These are phyloP conservation scores for Candida caryicola DNA, from an alignment of 805 yeast species.

Conservation along the genomic window DNA sequence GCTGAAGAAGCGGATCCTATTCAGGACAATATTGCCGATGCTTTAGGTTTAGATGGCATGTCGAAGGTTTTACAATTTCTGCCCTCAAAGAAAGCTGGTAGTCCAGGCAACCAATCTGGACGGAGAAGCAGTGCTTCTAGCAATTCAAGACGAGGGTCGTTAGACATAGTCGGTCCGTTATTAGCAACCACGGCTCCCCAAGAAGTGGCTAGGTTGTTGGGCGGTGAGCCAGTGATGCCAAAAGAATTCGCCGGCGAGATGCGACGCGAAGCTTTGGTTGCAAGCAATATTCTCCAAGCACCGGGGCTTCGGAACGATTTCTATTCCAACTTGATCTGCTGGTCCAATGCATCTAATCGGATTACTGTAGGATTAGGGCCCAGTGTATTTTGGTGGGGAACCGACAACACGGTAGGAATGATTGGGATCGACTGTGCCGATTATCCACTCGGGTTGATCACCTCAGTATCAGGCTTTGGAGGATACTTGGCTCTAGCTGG, in stretches of 20 bases:
- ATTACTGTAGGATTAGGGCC: conserved; percentile 67
- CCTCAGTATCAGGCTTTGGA: conserved; percentile 55
- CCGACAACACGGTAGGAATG: conserved; percentile 40
- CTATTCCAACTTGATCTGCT: conserved; percentile 70
- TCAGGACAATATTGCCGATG: conserved; percentile 47
- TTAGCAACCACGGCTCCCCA: conserved; percentile 11
- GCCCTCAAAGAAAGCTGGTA: conserved; percentile 3
- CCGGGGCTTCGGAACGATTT: conserved; percentile 74
- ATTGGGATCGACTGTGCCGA: conserved; percentile 44
- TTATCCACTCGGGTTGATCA: conserved; percentile 27
- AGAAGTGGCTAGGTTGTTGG: conserved; percentile 9
- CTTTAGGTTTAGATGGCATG: conserved; percentile 43
- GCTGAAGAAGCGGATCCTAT: too few relatives aligned
- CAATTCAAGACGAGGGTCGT: conserved; percentile 4
- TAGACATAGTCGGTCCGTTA: conserved; percentile 17
- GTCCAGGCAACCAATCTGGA: conserved; percentile 7
- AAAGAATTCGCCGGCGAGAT: background rate
- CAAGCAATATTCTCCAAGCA: conserved; percentile 38
- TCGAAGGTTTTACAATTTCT: conserved; percentile 42
- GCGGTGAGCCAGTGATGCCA: conserved; percentile 2
- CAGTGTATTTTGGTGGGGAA: conserved; percentile 63
- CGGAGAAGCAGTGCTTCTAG: conserved; percentile 2
- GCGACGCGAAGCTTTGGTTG: conserved; percentile 6
- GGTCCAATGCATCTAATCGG: conserved; percentile 53
- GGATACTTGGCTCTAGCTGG: conserved; percentile 56